Conservation (phyloP, 768 basidiomycete species). For the Leccinum disarticulatum region DNA sequence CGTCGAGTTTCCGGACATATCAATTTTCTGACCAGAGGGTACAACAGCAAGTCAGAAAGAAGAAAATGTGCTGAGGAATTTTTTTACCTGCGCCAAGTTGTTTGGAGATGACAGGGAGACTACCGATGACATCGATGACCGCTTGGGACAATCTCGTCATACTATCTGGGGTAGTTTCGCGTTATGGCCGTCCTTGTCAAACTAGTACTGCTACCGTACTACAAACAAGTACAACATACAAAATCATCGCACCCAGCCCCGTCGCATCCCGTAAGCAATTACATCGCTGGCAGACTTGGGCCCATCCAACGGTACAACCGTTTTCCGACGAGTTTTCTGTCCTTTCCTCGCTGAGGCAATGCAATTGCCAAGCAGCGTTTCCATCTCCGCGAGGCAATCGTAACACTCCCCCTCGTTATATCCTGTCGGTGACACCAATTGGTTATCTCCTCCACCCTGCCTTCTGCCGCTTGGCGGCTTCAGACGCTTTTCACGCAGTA, state of each 20-base stretch:
- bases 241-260: conserved; percentile 54
- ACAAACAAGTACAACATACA: background rate
- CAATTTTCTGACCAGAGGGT: background rate
- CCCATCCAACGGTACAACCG: conserved; percentile 18
- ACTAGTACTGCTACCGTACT: background rate
- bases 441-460: conserved; percentile 22
- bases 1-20: conserved; percentile 43
- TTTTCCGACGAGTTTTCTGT: conserved; percentile 38
- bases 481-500: conserved; percentile 68
- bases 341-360: conserved; percentile 39
- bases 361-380: conserved; percentile 51
- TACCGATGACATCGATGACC: background rate
- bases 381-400: conserved; percentile 65
- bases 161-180: background rate
- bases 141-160: background rate
- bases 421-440: conserved; percentile 26
- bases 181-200: background rate
- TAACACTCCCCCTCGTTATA: conserved; percentile 72
- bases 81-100: background rate
- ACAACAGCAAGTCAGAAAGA: conserved; percentile 3
- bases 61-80: conserved; percentile 7
- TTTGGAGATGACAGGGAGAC: background rate
- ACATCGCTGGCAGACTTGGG: conserved; percentile 55
- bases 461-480: conserved; percentile 51
- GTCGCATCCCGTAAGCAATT: conserved; percentile 57